Evolutionary conservation across 1,284 basidiomycete species (phyloP).

Genomic region (Phlebopus sp.): DNA sequence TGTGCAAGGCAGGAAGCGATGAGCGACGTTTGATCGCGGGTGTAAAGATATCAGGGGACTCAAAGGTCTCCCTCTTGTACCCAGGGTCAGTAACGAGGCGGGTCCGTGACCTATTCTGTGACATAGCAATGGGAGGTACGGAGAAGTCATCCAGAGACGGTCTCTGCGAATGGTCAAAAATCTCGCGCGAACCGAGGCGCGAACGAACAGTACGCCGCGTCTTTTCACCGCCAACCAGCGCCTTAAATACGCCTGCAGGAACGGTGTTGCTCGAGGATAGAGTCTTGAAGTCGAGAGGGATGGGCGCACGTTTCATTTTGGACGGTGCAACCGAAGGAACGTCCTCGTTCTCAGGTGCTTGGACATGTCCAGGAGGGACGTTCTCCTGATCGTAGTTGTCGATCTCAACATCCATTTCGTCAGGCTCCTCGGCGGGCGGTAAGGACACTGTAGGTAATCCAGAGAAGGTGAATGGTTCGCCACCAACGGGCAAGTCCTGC

Average conservation of each 20-base stretch:
- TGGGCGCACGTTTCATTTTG: constrained; percentile 66
- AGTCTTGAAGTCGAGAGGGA: constrained; percentile 79
- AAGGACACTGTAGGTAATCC: constrained; percentile 42
- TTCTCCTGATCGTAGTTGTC: constrained; percentile 10
- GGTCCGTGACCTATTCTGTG: constrained; percentile 46
- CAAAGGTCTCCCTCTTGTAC: constrained; percentile 17
- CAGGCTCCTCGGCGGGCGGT: constrained; percentile 15
- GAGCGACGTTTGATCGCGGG: constrained; percentile 47
- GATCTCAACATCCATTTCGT: constrained; percentile 11
- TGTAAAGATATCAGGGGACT: constrained; percentile 51
- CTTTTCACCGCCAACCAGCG: constrained; percentile 63
- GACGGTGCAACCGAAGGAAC: constrained; percentile 36
- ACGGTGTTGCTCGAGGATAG: constrained; percentile 70
- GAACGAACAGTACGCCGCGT: constrained; percentile 68
- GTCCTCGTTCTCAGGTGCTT: constrained; percentile 29
- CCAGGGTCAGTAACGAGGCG: constrained; percentile 58
- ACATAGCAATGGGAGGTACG: constrained; percentile 62
- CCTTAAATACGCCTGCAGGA: constrained; percentile 81
- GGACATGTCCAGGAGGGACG: constrained; percentile 6
- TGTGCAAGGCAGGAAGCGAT: constrained; percentile 58
- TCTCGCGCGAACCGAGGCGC: constrained; percentile 63
- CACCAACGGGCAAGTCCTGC: constrained; percentile 30
- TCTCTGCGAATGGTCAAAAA: constrained; percentile 57
- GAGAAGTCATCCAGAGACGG: constrained; percentile 74
- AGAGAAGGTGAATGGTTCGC: constrained; percentile 52